Percentiles rank a stretch among this genome's conserved stretches.
Conservation (phyloP, 139 green algal species). For the Raphidocelis subcapitata region DNA sequence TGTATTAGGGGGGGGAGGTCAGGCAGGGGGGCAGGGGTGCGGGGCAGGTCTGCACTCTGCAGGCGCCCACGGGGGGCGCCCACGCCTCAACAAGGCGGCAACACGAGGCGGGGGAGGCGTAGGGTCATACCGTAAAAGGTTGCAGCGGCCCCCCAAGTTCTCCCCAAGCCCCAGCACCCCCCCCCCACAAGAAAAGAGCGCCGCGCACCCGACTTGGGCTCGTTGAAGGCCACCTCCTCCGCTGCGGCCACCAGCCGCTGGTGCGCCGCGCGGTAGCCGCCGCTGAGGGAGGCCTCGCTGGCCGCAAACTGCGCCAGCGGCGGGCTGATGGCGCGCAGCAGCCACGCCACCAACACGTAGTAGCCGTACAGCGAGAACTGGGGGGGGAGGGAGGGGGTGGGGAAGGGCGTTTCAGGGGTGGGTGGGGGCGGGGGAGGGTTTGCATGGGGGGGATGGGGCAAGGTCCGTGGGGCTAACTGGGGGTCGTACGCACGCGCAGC, state of each 20-base stretch:
- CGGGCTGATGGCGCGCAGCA: constrained; percentile 78
- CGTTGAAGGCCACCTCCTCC: constrained; percentile 94
- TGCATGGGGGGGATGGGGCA: not conserved
- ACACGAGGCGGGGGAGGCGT: too few relatives aligned
- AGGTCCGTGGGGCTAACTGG: too few relatives aligned
- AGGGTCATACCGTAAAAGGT: too few relatives aligned
- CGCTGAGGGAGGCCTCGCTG: constrained; percentile 72
- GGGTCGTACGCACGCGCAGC: too few relatives aligned
- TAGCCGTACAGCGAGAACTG: constrained; percentile 80
- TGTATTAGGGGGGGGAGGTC: too few relatives aligned
- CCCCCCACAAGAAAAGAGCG: constrained; percentile 1
- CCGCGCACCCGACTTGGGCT: constrained; percentile 58
- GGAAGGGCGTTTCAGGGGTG: not conserved
- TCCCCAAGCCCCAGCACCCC: not conserved
- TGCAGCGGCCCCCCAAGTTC: too few relatives aligned
- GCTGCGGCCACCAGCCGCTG: constrained; percentile 62
- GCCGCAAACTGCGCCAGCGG: constrained; percentile 86
- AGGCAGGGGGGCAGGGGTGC: too few relatives aligned
- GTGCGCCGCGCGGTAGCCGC: constrained; percentile 58
- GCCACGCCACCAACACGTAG: constrained; percentile 63
- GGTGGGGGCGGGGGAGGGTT: too few relatives aligned
- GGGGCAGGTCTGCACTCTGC: too few relatives aligned
- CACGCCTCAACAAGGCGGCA: too few relatives aligned
- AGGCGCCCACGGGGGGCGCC: too few relatives aligned
- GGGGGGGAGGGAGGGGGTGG: not conserved